phyloP scores from a whole-genome alignment of 1,139 yeast genomes.

The Candida neerlandica region DNA sequence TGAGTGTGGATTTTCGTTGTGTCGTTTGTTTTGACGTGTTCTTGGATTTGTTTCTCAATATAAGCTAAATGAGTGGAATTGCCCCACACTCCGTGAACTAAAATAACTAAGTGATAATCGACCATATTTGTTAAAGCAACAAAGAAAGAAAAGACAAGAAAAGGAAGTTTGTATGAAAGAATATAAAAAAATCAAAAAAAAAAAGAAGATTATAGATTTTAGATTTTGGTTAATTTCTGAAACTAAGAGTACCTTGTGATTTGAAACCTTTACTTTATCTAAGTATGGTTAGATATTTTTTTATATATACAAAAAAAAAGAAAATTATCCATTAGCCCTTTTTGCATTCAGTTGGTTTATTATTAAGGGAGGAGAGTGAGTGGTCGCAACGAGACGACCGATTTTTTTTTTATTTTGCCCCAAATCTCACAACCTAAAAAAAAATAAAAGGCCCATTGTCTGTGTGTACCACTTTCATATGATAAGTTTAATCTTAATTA shows the following conservation, averaged over 20 bases:
- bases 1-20: constrained; percentile 46
- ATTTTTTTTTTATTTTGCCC: background rate
- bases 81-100: constrained; percentile 88
- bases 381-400: background rate
- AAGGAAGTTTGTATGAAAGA: too few species aligned
- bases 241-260: background rate
- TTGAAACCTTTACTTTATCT: background rate
- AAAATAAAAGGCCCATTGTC: background rate
- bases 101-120: constrained; percentile 59
- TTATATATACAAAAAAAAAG: too few species aligned
- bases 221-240: background rate
- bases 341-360: background rate
- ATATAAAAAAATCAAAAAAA: background rate
- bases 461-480: background rate
- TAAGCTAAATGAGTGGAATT: constrained; percentile 67
- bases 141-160: background rate
- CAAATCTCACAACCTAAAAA: background rate
- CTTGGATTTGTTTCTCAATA: constrained; percentile 44
- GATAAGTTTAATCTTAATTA: too few species aligned
- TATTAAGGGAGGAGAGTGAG: background rate
- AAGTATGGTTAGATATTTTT: background rate
- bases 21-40: constrained; percentile 17
- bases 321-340: background rate
- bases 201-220: background rate
- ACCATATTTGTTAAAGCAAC: constrained; percentile 8